Conservation (phyloP, 2,329 filamentous ascomycete genomes). For the Trichoderma koningii region DNA sequence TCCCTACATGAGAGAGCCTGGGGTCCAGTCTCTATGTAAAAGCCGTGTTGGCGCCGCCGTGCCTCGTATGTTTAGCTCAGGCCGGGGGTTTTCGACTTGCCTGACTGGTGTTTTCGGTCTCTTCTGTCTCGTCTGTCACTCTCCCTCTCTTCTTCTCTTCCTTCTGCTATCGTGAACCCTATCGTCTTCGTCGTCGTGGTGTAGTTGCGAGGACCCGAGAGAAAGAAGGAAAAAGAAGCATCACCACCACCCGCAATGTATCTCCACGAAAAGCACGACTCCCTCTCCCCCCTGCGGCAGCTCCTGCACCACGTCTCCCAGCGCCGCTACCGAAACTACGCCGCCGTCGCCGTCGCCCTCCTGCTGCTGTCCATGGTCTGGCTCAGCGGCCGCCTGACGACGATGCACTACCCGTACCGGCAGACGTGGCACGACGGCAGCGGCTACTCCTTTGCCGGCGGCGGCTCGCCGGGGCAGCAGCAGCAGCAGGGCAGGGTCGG, state of each 20-base stretch:
- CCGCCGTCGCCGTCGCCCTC: slow-evolving; percentile 20
- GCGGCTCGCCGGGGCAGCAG: neutral
- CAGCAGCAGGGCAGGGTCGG: no score
- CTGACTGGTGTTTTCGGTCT: neutral
- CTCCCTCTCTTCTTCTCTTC: neutral
- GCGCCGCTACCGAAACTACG: slow-evolving; percentile 20
- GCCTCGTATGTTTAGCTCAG: neutral
- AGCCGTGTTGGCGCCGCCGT: neutral
- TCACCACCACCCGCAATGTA: neutral
- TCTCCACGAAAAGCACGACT: slow-evolving; percentile 14
- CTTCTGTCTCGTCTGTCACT: neutral
- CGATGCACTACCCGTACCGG: neutral
- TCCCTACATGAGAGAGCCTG: neutral
- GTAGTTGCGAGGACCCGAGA: neutral
- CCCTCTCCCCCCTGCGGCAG: slow-evolving; percentile 10
- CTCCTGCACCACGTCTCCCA: slow-evolving; percentile 2
- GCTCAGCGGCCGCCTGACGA: slow-evolving; percentile 6
- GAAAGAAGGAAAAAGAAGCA: neutral
- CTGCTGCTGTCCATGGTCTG: slow-evolving; percentile 15
- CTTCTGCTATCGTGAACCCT: neutral
- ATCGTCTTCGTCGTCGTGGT: neutral
- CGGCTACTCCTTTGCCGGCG: neutral
- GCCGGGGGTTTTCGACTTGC: neutral
- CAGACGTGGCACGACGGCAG: neutral
- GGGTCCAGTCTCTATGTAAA: neutral